phyloP scores from a whole-genome alignment of 768 basidiomycete genomes.

The Phylloporus sp. region DNA sequence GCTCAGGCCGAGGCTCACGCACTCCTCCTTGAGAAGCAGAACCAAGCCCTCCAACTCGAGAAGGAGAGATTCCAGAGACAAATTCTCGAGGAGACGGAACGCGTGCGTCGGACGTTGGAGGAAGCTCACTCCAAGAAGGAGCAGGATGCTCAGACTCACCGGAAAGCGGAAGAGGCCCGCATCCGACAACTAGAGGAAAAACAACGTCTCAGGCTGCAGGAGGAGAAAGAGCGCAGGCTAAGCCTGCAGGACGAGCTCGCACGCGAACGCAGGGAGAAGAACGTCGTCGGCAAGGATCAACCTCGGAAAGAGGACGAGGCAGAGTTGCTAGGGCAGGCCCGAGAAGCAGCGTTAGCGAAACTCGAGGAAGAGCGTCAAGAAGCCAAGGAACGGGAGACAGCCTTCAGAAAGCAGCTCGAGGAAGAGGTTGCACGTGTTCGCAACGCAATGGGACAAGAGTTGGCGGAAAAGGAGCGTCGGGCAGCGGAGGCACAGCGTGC shows the following conservation, averaged over 20 bases:
- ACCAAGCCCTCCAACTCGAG: conserved; percentile 19
- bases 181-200: conserved; percentile 26
- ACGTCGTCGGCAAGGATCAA: conserved; percentile 14
- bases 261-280: conserved; percentile 19
- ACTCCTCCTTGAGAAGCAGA: conserved; percentile 21
- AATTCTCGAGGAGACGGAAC: conserved; percentile 26
- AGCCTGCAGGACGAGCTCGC: conserved; percentile 26
- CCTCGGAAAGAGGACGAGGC: conserved; percentile 19
- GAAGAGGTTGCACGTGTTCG: conserved; percentile 27
- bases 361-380: conserved; percentile 28
- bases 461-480: conserved; percentile 21
- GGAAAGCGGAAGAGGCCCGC: conserved; percentile 24
- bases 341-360: conserved; percentile 19
- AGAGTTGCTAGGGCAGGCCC: conserved; percentile 12
- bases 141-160: conserved; percentile 14
- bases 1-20: conserved; percentile 27
- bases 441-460: conserved; percentile 18
- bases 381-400: conserved; percentile 21
- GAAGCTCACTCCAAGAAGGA: conserved; percentile 27
- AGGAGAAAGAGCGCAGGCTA: conserved; percentile 27
- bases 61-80: conserved; percentile 23
- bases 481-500: conserved; percentile 25
- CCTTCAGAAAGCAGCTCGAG: conserved; percentile 23
- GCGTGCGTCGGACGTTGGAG: conserved; percentile 20
- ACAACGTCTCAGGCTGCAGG: conserved; percentile 24